These are phyloP conservation scores for Penicillium coprophilum DNA, from an alignment of 495 filamentous ascomycete genomes.

Conservation along the genomic window DNA sequence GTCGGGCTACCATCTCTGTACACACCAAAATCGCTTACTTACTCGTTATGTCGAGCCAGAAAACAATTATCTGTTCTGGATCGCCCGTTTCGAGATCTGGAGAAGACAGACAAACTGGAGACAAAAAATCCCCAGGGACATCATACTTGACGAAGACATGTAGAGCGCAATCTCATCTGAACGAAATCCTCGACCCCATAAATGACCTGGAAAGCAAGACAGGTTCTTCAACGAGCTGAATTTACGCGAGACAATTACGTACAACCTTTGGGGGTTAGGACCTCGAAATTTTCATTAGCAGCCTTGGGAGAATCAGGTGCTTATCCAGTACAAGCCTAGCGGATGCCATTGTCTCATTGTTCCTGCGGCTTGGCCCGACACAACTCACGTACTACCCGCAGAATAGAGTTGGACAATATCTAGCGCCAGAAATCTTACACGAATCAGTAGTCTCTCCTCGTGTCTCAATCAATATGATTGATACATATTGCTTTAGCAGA, in stretches of 20 bases:
- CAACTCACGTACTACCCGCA: background rate
- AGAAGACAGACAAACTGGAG: no score
- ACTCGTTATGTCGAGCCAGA: background rate
- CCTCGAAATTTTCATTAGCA: background rate
- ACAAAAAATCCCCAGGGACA: background rate
- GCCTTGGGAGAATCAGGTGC: background rate
- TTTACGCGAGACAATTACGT: conserved; percentile 1
- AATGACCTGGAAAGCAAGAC: background rate
- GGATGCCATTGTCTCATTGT: background rate
- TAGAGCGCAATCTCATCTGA: background rate
- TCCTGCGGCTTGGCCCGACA: conserved; percentile 3
- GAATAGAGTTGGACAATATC: background rate
- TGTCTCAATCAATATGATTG: background rate
- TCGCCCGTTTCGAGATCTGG: no score
- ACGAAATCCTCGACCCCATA: background rate
- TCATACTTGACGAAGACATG: background rate
- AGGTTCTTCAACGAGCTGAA: background rate
- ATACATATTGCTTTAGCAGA: background rate
- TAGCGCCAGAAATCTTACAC: background rate
- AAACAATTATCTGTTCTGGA: background rate
- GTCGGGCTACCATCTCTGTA: background rate
- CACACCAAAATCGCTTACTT: no score
- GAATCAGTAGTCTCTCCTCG: background rate
- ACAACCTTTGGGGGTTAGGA: background rate
- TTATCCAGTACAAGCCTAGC: conserved; percentile 9